phyloP scores from a whole-genome alignment of 352 stramenopile species.

The Phytophthora pini region DNA sequence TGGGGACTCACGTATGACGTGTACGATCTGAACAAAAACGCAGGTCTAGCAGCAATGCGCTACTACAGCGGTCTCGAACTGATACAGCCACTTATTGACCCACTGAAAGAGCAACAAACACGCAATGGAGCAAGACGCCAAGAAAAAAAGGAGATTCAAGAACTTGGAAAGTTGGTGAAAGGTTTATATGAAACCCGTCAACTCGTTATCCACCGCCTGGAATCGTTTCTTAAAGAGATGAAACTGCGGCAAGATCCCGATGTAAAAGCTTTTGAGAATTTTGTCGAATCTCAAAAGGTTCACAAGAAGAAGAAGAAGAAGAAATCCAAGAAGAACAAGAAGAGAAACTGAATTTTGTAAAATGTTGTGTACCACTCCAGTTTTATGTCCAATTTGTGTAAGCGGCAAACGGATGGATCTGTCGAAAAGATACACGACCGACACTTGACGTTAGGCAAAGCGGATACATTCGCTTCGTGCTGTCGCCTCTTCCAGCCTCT shows the following conservation, averaged over 20 bases:
- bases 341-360: not conserved
- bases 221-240: slow-evolving; percentile 34
- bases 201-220: slow-evolving; percentile 12
- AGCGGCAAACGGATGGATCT: slow-evolving; percentile 9
- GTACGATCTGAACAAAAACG: slow-evolving; percentile 63
- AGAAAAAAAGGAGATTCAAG: slow-evolving; percentile 12
- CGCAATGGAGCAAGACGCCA: slow-evolving; percentile 17
- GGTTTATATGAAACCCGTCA: slow-evolving; percentile 2
- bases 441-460: slow-evolving; percentile 13
- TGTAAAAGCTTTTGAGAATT: slow-evolving; percentile 26
- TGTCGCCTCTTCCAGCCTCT: not conserved
- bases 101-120: slow-evolving; percentile 16
- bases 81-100: slow-evolving; percentile 17
- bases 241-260: slow-evolving; percentile 30
- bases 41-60: slow-evolving; percentile 51
- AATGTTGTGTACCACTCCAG: no score
- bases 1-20: slow-evolving; percentile 50
- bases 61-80: slow-evolving; percentile 40
- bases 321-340: not conserved
- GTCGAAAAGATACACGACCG: slow-evolving; percentile 33
- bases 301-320: slow-evolving; percentile 8
- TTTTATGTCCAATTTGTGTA: no score
- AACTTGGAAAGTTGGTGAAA: slow-evolving; percentile 19
- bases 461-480: not conserved
- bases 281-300: slow-evolving; percentile 2